Evolutionary conservation across 2,329 filamentous ascomycete species (phyloP).

Genomic region (Neonectria hederae): DNA sequence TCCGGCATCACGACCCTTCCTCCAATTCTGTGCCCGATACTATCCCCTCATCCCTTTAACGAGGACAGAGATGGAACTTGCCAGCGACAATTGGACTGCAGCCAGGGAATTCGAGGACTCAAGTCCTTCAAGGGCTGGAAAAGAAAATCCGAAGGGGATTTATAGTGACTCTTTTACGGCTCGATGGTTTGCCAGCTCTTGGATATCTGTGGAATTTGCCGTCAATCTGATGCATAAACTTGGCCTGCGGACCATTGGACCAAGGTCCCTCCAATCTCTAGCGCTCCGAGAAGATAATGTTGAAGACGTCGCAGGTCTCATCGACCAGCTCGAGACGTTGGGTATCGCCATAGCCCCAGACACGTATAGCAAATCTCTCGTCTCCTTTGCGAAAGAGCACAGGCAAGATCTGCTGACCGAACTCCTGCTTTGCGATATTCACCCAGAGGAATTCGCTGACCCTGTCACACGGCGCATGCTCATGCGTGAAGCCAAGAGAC

Average conservation of each 20-base stretch:
- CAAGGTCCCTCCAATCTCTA: constrained; percentile 80
- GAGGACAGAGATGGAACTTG: constrained; percentile 47
- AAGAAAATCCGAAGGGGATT: constrained; percentile 27
- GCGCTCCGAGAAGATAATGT: constrained; percentile 70
- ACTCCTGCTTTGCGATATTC: constrained; percentile 60
- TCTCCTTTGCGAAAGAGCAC: constrained; percentile 67
- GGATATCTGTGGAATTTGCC: constrained; percentile 76
- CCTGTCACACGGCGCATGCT: constrained; percentile 52
- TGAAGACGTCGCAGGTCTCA: constrained; percentile 64
- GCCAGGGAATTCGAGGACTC: background rate
- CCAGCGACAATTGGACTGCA: constrained; percentile 12
- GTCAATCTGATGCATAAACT: constrained; percentile 76
- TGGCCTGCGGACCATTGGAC: constrained; percentile 76
- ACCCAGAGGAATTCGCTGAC: constrained; percentile 66
- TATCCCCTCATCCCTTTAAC: constrained; percentile 52
- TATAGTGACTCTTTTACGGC: constrained; percentile 70
- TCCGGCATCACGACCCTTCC: constrained; percentile 56
- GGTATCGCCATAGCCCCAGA: constrained; percentile 71
- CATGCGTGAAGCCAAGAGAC: constrained; percentile 43
- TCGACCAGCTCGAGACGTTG: constrained; percentile 68
- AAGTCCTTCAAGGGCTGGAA: background rate
- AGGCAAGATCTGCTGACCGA: constrained; percentile 60
- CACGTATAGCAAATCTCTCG: constrained; percentile 72
- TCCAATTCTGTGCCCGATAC: constrained; percentile 59
- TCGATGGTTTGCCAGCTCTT: constrained; percentile 79